Base-by-base conservation (phyloP, 805 yeast genomes). In the Candida manassasensis region DNA sequence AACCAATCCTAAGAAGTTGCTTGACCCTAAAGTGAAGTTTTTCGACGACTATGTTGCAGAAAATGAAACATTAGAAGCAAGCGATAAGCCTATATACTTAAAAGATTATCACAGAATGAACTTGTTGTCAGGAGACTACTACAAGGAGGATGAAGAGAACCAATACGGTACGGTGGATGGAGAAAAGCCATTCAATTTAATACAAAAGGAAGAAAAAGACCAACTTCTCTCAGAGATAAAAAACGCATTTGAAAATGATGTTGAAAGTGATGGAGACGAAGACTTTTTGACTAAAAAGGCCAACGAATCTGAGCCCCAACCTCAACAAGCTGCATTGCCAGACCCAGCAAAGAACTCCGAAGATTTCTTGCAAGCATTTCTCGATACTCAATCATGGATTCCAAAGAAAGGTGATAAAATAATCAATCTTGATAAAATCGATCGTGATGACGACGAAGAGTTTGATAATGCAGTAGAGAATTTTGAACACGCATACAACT, bases 101-200 rank as follows among this genome's bases (percentile, higher is more conserved):
- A 88, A 89, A 48, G 98, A 93, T 57, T 93, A 89, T 52, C 97
- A 93, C 54, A 73, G 97, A 56, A 76, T 77, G 78, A 83, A 79
- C 45, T 59, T 89, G 22, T 63, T 93, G n/a, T 68, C 79, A 3
- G 90, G 89, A 8, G 72, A 69, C 27, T 75, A 73, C 15, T 69
- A 67, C 26, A 69, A 68, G 18, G 79, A 71, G 2, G 77, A 75
- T 13, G 78, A 60, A 14, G 59, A 61, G 4, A 63, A 61, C 28
- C 67, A 67, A 40, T 57, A 48, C 36, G 61, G 54, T 5, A 69
- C 73, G 13, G 69, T 66, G 4, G 77, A 66, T 40, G 76, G 69
- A 4, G 76, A 76, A 44, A 81, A 77, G 50, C 83, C 96, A 0
- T 88, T 74, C 54, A 84, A 73, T 4, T 70, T 79, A n/a, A 77